Evolutionary conservation across 176 grass and related monocot genomes (phyloP), one percentile per base, ranked within the genome.

Genomic region (Aegilops umbellulata): DNA sequence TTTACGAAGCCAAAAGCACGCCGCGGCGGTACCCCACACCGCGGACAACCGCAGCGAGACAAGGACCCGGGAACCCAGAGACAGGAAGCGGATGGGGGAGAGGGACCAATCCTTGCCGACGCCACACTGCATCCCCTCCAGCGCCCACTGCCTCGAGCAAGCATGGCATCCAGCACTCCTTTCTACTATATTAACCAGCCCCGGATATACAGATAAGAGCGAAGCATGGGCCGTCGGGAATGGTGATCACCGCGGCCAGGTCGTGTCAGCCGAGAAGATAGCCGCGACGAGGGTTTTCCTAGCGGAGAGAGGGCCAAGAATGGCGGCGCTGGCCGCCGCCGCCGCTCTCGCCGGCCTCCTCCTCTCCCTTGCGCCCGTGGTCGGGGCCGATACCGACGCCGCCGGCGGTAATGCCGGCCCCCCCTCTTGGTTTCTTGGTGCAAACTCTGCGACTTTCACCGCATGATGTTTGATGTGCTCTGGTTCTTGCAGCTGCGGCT

Each of bases 401-500:
- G 77, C 29, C 29, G 82, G 76, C 7, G 86, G 90, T 91, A 91
- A 85, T 51, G 27, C 34, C 11, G 51, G 24, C 8, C 24, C 42
- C 25, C 14, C 15, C 25, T 63, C 61, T 84, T 72, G 65, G 60
- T 87, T 79, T 67, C 42, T 79, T 67, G 80, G 17, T 4, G 31
- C 31, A 32, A 32, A 32, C 31, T 32, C 31, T 32, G 31, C 31
- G 31, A 32, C 4, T 32, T 4, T 32, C 31, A 32, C 31, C 4
- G 31, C 31, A 32, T 32, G 26, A 81, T 68, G 41, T 15, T 34
- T 53, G 27, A 1, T 66, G 2, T 24, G 12, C 15, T 53, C 15
- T 76, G 44, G 20, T 88, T 77, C 69, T 85, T 91, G 93, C 94
- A 99, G 97, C 88, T 58, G 77, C 83, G 64, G 94, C 92, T 27